A percentile compares a stretch with the other conserved stretches of the same genome.
Conservation (phyloP, 441 rosid genomes). For the Arabidopsis lyrata region DNA sequence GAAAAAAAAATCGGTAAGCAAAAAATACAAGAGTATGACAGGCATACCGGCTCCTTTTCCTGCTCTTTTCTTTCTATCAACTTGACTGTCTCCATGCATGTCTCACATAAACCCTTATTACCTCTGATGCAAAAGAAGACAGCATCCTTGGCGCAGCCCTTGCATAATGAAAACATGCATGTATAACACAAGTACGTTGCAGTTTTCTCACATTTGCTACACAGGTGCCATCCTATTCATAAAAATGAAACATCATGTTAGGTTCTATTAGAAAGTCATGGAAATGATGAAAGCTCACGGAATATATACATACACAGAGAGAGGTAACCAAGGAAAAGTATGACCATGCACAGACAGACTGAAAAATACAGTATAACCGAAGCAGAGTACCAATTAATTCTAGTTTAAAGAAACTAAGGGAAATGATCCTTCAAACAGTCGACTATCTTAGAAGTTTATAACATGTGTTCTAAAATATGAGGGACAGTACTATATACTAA, state of each 20-base stretch:
- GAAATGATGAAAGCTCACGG: constrained; percentile 22
- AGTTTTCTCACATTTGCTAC: constrained; percentile 90
- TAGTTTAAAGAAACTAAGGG: not conserved
- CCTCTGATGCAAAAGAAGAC: constrained; percentile 75
- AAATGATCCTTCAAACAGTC: constrained; percentile 6
- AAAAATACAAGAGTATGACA: constrained; percentile 23
- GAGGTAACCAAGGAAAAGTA: constrained; percentile 27
- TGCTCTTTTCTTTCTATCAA: constrained; percentile 73
- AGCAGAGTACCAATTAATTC: constrained; percentile 1
- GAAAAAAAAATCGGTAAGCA: not conserved
- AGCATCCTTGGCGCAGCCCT: constrained; percentile 82
- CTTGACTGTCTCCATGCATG: constrained; percentile 85
- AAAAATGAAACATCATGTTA: constrained; percentile 40
- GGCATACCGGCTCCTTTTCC: constrained; percentile 63
- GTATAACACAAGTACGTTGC: constrained; percentile 88
- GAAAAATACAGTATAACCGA: constrained; percentile 9
- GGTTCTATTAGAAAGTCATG: constrained; percentile 27
- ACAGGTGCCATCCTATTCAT: constrained; percentile 88
- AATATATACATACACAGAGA: constrained; percentile 20
- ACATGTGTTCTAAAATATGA: constrained; percentile 13
- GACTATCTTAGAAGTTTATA: constrained; percentile 9
- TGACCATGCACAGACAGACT: constrained; percentile 25
- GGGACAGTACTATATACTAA: constrained; percentile 15
- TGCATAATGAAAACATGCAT: constrained; percentile 95
- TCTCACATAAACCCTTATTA: constrained; percentile 91